Base-by-base conservation (phyloP, 805 yeast species). In the Priceomyces medius region DNA sequence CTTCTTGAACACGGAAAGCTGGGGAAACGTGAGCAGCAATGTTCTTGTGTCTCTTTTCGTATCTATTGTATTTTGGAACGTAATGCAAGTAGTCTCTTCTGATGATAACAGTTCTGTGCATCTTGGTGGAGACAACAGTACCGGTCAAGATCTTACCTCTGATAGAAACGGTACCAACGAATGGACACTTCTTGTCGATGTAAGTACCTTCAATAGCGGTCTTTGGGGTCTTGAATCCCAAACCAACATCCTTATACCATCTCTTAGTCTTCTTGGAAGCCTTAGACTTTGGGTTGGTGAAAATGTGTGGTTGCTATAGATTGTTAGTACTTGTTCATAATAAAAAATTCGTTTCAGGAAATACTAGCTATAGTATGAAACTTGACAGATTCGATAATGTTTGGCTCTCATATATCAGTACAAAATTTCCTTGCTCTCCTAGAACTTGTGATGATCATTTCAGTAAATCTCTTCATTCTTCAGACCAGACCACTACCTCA, bases 31-130 rank as follows among this genome's bases (percentile, higher is more conserved):
- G 99, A 66, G 97, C 99, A 74, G 99, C 95, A 55, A 93, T 83
- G 85, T 93, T 93, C 93, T 93, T 93, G 88, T 93, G 99, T 83
- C 99, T 89, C 88, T 93, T 93, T 83, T 93, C 99, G 88, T 89
- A 93, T 87, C 99, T 90, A 96, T 91, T 93, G 83, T 93, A 93
- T 85, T 93, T 93, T 77, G 98, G 96, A 76, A 93, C 87, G 81
- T 88, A 93, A 82, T 93, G 99, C 74, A 93, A 88, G 95, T 93
- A 93, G 73, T 93, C 98, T 81, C 99, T 91, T 85, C 99, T 90
- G 81, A 93, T 87, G 75, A 93, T 85, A 80, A 93, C 86, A 67
- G 99, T 93, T 83, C 99, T 93, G 95, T 93, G 99, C 99, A 93
- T 93, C 83, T 93, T 93, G 84, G 99, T 90, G 68, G 99, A 93